A percentile compares a stretch with the other conserved stretches of the same genome.
Evolutionary conservation across 129 eudicot species (phyloP).

Genomic region (Flaveria bidentis): DNA sequence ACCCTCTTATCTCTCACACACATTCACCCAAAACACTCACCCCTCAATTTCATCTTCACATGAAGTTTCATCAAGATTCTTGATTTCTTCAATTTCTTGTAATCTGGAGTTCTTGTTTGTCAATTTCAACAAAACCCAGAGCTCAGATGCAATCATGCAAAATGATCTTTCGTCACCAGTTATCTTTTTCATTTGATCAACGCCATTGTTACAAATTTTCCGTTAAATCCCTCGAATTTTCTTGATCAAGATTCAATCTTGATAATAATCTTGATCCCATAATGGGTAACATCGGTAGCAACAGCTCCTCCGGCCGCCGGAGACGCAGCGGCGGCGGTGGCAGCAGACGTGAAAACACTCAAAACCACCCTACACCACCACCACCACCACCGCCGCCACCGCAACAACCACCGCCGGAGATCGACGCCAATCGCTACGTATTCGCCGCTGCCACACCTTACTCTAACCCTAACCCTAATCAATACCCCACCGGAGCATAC

Average conservation of each 20-base stretch:
- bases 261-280: background rate
- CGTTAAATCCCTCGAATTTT: background rate
- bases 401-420: constrained; percentile 49
- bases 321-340: constrained; percentile 38
- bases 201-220: background rate
- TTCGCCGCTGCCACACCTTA: constrained; percentile 83
- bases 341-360: constrained; percentile 20
- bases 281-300: constrained; percentile 79
- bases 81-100: background rate
- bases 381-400: constrained; percentile 33
- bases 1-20: too few species aligned
- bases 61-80: too few species aligned
- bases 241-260: constrained; percentile 3
- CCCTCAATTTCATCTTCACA: too few species aligned
- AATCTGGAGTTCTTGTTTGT: background rate
- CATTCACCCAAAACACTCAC: too few species aligned
- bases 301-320: constrained; percentile 51
- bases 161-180: constrained; percentile 8
- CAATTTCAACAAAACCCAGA: background rate
- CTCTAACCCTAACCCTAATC: constrained; percentile 71
- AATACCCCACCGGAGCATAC: constrained; percentile 54
- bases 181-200: background rate
- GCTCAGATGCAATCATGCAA: too few species aligned
- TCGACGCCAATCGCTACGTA: constrained; percentile 54
- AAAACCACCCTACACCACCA: constrained; percentile 51